These are phyloP conservation scores for Trichosporon coremiiforme DNA, from an alignment of 1,284 basidiomycete species.

Conservation along the genomic window DNA sequence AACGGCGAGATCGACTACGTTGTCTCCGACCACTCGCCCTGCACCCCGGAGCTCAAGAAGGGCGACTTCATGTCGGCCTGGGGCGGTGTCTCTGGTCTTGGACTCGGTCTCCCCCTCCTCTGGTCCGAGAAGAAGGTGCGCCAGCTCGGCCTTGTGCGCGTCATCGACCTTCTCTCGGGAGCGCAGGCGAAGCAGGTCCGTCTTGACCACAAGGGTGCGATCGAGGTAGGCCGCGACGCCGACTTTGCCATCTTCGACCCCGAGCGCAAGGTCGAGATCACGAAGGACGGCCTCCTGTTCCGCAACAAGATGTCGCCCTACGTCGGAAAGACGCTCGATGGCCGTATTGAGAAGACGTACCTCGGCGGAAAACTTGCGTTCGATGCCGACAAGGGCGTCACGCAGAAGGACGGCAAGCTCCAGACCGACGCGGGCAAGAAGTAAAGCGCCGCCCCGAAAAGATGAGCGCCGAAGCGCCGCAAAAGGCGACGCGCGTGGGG, in stretches of 20 bases:
- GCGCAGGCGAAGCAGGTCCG: slow-evolving; percentile 77
- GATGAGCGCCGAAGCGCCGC: too few relatives aligned
- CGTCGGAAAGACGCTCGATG: slow-evolving; percentile 69
- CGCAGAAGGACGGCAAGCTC: slow-evolving; percentile 24
- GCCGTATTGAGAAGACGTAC: slow-evolving; percentile 72
- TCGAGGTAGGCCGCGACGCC: slow-evolving; percentile 73
- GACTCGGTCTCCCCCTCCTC: slow-evolving; percentile 78
- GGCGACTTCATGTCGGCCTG: slow-evolving; percentile 84
- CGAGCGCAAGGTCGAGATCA: slow-evolving; percentile 62
- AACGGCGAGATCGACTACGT: slow-evolving; percentile 83
- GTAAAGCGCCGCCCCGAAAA: not conserved
- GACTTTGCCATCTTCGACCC: slow-evolving; percentile 85
- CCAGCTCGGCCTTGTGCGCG: slow-evolving; percentile 62
- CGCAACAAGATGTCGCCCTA: slow-evolving; percentile 93
- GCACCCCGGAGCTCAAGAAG: slow-evolving; percentile 75
- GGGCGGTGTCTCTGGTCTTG: slow-evolving; percentile 88
- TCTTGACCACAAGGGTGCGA: slow-evolving; percentile 70
- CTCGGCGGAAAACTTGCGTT: slow-evolving; percentile 72
- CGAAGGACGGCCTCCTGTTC: slow-evolving; percentile 69
- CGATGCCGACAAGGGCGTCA: slow-evolving; percentile 51
- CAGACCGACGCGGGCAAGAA: not conserved
- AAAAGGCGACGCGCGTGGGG: too few relatives aligned
- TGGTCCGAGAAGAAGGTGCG: slow-evolving; percentile 67
- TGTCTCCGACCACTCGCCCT: slow-evolving; percentile 92
- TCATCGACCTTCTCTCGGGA: slow-evolving; percentile 73